Evolutionary conservation across 2,329 filamentous ascomycete genomes (phyloP), one percentile per base, ranked within the genome.

Genomic region (Paecilomyces dactylethromorphus): DNA sequence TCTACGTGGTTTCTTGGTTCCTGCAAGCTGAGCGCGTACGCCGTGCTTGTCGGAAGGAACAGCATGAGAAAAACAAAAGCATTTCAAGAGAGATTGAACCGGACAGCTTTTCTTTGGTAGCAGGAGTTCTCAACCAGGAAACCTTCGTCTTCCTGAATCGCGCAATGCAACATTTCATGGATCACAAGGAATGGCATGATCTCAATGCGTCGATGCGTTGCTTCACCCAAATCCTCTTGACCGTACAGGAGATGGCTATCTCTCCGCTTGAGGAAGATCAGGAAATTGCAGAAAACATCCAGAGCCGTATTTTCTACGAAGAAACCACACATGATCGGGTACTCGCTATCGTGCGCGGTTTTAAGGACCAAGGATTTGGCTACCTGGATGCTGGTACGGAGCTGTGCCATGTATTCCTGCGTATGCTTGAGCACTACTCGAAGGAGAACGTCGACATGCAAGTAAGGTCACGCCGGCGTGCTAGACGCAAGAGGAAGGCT

Each of bases 241-340:
- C 92, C 0, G 89, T 97, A 1, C 92, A 96, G 68, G 91, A 95
- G 61, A 97, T 99, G 92, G 81, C 87, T 1, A 86, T 89, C 53
- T 94, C 91, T 1, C 82, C 84, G 0, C 83, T 90, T 31, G 92
- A 97, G 62, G 92, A 97, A n/a, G 91, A 99, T 65, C 89, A 96
- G 69, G 94, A 97, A 66, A 97, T 99, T 71, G 93, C 94, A 0
- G 93, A 99, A 71, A 99, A 99, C 66, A 97, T 96, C 12, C 85
- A 96, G 56, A 95, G 89, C 67, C 90, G 93, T 61, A 91, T 99
- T n/a, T 99, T 99, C 73, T 99, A 99, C 76, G 94, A 99, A 74
- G 92, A 97, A 69, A 85, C 90, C 0, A 97, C 92, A 0, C 92
- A 99, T 68, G 93, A 99, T 62, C 83, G 90, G 24, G 84, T 99